Evolutionary conservation across 1,284 basidiomycete genomes (phyloP).

Genomic region (Caloboletus inedulis): DNA sequence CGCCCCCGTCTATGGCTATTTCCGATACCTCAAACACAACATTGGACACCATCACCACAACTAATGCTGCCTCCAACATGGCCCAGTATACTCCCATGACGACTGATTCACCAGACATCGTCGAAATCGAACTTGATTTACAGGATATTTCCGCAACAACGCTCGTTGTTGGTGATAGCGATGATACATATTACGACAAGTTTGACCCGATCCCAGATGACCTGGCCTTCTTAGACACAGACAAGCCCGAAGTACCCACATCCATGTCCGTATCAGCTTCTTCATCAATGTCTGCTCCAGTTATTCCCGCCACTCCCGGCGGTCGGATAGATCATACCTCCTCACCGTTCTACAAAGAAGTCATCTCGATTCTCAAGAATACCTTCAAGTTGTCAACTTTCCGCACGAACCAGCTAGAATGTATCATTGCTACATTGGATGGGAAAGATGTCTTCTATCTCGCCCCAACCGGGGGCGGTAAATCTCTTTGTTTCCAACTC

Average conservation of each 20-base stretch:
- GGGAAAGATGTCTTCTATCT: slow-evolving; percentile 91
- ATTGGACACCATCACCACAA: neutral
- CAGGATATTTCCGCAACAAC: slow-evolving; percentile 22
- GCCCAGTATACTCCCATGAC: slow-evolving; percentile 5
- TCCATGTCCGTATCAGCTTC: slow-evolving; percentile 5
- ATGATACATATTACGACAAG: slow-evolving; percentile 32
- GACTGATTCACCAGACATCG: slow-evolving; percentile 8
- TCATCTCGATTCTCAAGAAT: slow-evolving; percentile 57
- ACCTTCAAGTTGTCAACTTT: slow-evolving; percentile 74
- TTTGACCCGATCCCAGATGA: slow-evolving; percentile 26
- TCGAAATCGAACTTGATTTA: slow-evolving; percentile 17
- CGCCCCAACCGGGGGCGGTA: slow-evolving; percentile 97
- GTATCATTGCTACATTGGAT: slow-evolving; percentile 77
- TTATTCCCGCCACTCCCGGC: neutral
- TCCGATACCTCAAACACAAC: slow-evolving; percentile 20
- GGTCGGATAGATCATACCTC: slow-evolving; percentile 29
- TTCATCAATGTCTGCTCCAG: slow-evolving; percentile 1
- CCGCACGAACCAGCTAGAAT: slow-evolving; percentile 84
- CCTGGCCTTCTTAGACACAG: slow-evolving; percentile 15
- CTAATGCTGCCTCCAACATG: neutral
- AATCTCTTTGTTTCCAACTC: slow-evolving; percentile 83
- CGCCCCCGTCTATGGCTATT: slow-evolving; percentile 17
- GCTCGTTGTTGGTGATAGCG: slow-evolving; percentile 24
- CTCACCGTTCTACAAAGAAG: slow-evolving; percentile 54
- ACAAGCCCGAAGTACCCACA: slow-evolving; percentile 1